Evolutionary conservation across 257 asterid species (phyloP), one percentile per base, ranked within the genome.

Genomic region (Solanum pinnatisectum): DNA sequence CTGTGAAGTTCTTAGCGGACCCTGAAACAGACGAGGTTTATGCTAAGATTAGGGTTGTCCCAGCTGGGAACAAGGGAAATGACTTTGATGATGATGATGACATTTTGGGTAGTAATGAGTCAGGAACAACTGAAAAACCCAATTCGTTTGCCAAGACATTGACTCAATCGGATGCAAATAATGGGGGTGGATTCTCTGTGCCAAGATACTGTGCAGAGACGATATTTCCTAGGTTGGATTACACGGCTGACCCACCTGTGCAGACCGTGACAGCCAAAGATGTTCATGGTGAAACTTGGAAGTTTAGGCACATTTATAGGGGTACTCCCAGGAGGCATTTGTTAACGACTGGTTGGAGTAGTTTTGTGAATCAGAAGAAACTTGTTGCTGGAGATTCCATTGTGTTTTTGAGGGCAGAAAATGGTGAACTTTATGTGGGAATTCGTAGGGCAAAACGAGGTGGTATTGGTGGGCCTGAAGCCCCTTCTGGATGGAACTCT

Each of bases 261-360:
- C 96, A 93, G 90, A 93, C 91, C 83, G 91, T 93, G 46, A 87
- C 89, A 20, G 94, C 92, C 3, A 91, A 91, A 77, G 94, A 93
- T 84, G 94, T 93, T 40, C 96, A 93, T 76, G 96, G 96, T 8
- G 93, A 87, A 46, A 90, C 90, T 56, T 94, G 97, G 97, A 93
- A 93, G 92, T 94, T 94, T 89, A 92, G 95, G 91, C 97, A 94
- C 87, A 93, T 94, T 8, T 94, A 90, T 76, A 79, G 97, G 56
- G 97, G 97, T 25, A 93, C 97, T 5, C 97, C 97, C 0, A 89
- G 95, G 89, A 90, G 97, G 90, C 97, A 94, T 91, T 90, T 94
- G 91, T 89, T 94, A 88, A 94, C 96, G 23, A 94, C 95, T 22
- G 96, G 96, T 7, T 94, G 96, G 97, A 94, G 97, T 88, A 89